Conservation (phyloP, 1,139 yeast genomes). For the Saccharomyces hybrid region DNA sequence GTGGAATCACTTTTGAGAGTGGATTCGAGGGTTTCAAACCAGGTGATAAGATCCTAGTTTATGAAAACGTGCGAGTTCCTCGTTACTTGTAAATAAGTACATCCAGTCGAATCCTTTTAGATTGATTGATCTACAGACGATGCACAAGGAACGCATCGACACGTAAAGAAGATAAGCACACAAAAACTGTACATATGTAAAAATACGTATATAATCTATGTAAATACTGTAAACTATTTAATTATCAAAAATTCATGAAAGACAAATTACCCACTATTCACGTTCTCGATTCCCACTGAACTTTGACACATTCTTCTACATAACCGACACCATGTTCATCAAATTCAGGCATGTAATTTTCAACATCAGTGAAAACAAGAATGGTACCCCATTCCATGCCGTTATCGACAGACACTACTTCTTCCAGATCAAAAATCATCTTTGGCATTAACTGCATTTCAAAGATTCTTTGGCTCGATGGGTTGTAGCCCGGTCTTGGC, state of each 20-base stretch:
- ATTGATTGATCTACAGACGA: no score
- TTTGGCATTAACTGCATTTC: constrained; percentile 95
- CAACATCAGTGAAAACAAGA: constrained; percentile 69
- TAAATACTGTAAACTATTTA: not conserved
- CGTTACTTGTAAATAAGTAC: constrained; percentile 46
- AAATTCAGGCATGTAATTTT: constrained; percentile 56
- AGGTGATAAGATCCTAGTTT: constrained; percentile 71
- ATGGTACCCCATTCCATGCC: constrained; percentile 99
- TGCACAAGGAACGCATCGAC: no score
- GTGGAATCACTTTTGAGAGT: constrained; percentile 70
- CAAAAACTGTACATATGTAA: constrained; percentile 6
- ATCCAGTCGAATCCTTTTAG: constrained; percentile 1
- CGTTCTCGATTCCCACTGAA: constrained; percentile 71
- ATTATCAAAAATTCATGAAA: not conserved
- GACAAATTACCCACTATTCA: not conserved
- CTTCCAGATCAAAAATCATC: constrained; percentile 74
- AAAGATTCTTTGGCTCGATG: constrained; percentile 55
- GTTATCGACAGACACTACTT: constrained; percentile 40
- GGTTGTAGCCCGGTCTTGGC: constrained; percentile 41
- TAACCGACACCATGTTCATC: constrained; percentile 69
- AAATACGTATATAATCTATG: not conserved
- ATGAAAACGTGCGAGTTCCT: constrained; percentile 61
- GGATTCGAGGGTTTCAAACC: constrained; percentile 60
- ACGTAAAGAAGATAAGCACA: not conserved
- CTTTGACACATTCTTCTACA: constrained; percentile 85